A percentile compares a stretch with the other conserved stretches of the same genome.
These are phyloP conservation scores for Aspergillus nanangensis DNA, from an alignment of 495 filamentous ascomycete genomes.

Conservation along the genomic window DNA sequence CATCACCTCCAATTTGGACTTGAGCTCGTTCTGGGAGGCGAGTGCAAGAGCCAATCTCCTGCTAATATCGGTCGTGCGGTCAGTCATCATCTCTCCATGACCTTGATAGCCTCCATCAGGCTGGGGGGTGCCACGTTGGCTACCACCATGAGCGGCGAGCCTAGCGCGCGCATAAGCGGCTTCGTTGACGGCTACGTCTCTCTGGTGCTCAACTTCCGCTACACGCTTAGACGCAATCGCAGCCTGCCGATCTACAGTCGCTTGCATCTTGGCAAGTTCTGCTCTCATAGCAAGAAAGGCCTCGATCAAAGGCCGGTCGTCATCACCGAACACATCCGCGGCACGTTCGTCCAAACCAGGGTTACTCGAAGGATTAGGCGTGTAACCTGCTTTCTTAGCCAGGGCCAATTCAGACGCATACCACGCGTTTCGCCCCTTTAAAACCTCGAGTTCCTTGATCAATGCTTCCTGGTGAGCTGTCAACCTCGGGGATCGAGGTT, in stretches of 20 bases:
- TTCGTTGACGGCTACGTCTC: conserved; percentile 87
- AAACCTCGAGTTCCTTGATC: conserved; percentile 76
- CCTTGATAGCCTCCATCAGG: conserved; percentile 57
- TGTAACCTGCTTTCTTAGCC: conserved; percentile 83
- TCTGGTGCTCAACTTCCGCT: conserved; percentile 86
- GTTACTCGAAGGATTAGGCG: conserved; percentile 64
- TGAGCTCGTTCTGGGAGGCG: conserved; percentile 70
- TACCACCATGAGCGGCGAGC: conserved; percentile 75
- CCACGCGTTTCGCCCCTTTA: conserved; percentile 88
- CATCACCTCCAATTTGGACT: conserved; percentile 61
- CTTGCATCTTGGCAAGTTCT: conserved; percentile 73
- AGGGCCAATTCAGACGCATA: conserved; percentile 92
- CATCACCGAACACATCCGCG: conserved; percentile 75
- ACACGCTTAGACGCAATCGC: conserved; percentile 80
- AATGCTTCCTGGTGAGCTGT: conserved; percentile 51
- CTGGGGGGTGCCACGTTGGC: conserved; percentile 65
- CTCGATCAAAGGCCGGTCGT: conserved; percentile 88
- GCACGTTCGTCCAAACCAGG: conserved; percentile 72
- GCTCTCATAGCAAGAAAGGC: conserved; percentile 86
- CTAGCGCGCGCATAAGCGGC: conserved; percentile 93
- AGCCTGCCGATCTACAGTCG: conserved; percentile 80
- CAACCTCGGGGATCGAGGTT: conserved; percentile 41
- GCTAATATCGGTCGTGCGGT: conserved; percentile 72
- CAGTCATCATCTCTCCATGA: conserved; percentile 47
- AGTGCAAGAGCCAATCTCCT: conserved; percentile 78